Evolutionary conservation across 2,329 filamentous ascomycete genomes (phyloP).

Genomic region (Leptographium lundbergii): DNA sequence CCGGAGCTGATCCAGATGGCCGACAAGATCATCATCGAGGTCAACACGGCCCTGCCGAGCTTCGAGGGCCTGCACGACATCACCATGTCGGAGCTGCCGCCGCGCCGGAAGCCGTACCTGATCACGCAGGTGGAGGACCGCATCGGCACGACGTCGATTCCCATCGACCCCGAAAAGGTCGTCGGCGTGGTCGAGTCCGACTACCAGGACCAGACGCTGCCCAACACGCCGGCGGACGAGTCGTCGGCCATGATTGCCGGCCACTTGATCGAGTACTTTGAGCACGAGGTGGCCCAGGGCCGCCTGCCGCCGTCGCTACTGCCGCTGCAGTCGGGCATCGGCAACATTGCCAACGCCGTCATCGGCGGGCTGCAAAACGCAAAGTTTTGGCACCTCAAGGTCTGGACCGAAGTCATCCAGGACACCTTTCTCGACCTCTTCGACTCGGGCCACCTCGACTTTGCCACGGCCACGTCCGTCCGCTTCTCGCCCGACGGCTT

Average conservation of each 20-base stretch:
- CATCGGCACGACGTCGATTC: conserved; percentile 72
- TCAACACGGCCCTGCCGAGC: conserved; percentile 74
- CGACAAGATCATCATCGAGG: conserved; percentile 86
- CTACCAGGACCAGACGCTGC: conserved; percentile 63
- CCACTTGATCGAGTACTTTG: conserved; percentile 70
- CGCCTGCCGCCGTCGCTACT: conserved; percentile 61
- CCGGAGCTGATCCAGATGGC: conserved; percentile 84
- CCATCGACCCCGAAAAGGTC: conserved; percentile 70
- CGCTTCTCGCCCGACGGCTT: conserved; percentile 87
- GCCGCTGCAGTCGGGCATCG: conserved; percentile 59
- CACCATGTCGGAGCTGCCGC: conserved; percentile 75
- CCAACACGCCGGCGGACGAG: conserved; percentile 66
- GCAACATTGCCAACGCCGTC: conserved; percentile 88
- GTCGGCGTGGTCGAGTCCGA: conserved; percentile 76
- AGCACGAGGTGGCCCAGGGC: conserved; percentile 71
- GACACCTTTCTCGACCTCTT: conserved; percentile 90
- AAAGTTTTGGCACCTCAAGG: conserved; percentile 77
- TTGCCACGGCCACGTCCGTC: conserved; percentile 79
- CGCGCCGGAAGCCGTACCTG: conserved; percentile 69
- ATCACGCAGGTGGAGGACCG: conserved; percentile 78
- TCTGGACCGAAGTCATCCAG: conserved; percentile 90
- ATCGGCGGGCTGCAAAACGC: conserved; percentile 70
- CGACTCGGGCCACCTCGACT: conserved; percentile 76
- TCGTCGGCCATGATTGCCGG: conserved; percentile 58
- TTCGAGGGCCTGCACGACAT: conserved; percentile 88